phyloP scores from a whole-genome alignment of 1,139 yeast genomes.

The Saccharomyces hybrid region DNA sequence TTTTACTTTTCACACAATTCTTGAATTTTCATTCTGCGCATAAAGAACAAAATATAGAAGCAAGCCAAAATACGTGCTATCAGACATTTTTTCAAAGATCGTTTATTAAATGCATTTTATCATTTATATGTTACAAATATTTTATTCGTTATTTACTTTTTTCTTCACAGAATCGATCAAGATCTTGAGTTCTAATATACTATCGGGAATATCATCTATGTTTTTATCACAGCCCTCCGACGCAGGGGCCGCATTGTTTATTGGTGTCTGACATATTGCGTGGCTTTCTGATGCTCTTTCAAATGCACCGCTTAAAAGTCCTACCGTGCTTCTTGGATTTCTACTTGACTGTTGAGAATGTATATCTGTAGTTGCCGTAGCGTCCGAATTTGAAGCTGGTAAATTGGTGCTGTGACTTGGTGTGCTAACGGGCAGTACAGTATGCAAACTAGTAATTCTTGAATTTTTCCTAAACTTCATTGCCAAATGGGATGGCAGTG shows the following conservation, averaged over 20 bases:
- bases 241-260: conserved; percentile 8
- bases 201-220: conserved; percentile 8
- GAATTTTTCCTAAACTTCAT: conserved; percentile 14
- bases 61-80: background rate
- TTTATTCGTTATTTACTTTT: conserved; percentile 12
- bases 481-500: conserved; percentile 27
- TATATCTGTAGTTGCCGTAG: conserved; percentile 7
- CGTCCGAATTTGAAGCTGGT: conserved; percentile 9
- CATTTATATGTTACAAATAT: background rate
- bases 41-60: background rate
- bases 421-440: conserved; percentile 18
- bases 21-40: background rate
- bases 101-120: background rate
- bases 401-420: conserved; percentile 24
- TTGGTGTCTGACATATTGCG: conserved; percentile 17
- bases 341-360: conserved; percentile 1
- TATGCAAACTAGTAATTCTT: conserved; percentile 11
- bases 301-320: background rate
- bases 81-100: background rate
- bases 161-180: conserved; percentile 27
- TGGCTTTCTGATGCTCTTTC: conserved; percentile 6
- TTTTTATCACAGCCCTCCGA: background rate
- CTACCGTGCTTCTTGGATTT: conserved; percentile 2
- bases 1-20: background rate
- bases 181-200: conserved; percentile 22